Conservation (phyloP, 2,329 filamentous ascomycete species). For the Xylaria polymorpha region DNA sequence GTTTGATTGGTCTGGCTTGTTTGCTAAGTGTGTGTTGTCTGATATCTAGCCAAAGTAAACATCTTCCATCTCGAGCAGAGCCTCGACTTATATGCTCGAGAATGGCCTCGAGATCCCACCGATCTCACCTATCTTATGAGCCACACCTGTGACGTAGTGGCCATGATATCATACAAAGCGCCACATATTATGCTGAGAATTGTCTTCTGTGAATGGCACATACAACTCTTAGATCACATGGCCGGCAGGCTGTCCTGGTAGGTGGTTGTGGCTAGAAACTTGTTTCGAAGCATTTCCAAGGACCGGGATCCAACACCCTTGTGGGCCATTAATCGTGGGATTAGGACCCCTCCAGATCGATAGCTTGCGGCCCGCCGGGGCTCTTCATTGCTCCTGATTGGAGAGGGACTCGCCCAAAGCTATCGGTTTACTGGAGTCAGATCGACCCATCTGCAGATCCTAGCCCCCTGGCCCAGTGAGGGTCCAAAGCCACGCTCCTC, state of each 20-base stretch:
- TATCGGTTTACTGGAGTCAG: conserved; percentile 23
- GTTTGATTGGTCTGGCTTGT: conserved; percentile 6
- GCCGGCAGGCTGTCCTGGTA: neutral
- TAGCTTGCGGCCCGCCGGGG: conserved; percentile 28
- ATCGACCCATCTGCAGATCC: conserved; percentile 21
- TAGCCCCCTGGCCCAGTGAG: conserved; percentile 7
- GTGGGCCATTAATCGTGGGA: conserved; percentile 20
- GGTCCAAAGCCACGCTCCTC: conserved; percentile 14
- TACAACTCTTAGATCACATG: neutral
- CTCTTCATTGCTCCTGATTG: conserved; percentile 19
- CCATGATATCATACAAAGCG: conserved; percentile 40
- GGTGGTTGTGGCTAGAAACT: conserved; percentile 48
- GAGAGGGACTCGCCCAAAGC: conserved; percentile 22
- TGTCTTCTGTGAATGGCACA: conserved; percentile 24
- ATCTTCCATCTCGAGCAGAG: neutral
- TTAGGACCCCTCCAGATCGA: conserved; percentile 25
- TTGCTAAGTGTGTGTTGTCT: conserved; percentile 10
- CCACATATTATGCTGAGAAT: conserved; percentile 17
- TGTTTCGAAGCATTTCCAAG: conserved; percentile 39
- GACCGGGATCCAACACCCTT: conserved; percentile 20
- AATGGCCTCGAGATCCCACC: conserved; percentile 17
- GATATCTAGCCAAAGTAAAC: neutral
- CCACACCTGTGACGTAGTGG: conserved; percentile 38
- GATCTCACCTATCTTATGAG: conserved; percentile 26
- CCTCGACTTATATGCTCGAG: conserved; percentile 37